Percentiles rank a stretch among this genome's conserved stretches.
Conservation (phyloP, 2,329 filamentous ascomycete genomes). For the Emmonsia crescens region DNA sequence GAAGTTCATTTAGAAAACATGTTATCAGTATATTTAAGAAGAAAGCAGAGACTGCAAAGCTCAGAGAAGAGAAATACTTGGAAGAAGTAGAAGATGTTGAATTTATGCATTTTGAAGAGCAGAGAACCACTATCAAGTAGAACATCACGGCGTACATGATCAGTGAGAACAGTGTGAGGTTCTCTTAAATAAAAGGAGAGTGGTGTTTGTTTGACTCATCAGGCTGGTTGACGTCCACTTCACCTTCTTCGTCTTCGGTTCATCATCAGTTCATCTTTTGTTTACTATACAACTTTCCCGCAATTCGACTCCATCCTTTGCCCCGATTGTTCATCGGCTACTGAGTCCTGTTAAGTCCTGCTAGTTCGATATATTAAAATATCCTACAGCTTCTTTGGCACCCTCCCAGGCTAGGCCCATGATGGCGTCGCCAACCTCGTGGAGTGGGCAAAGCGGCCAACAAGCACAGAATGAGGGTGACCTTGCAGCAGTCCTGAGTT, state of each 20-base stretch:
- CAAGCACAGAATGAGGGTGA: constrained; percentile 19
- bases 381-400: background rate
- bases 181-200: too few relatives aligned
- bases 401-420: background rate
- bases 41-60: too few relatives aligned
- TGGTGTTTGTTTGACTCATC: constrained; percentile 1
- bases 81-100: too few relatives aligned
- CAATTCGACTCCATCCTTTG: background rate
- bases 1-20: too few relatives aligned
- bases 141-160: too few relatives aligned
- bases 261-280: background rate
- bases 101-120: too few relatives aligned
- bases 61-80: too few relatives aligned
- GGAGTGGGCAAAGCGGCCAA: background rate
- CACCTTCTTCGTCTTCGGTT: background rate
- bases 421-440: background rate
- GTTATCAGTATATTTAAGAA: too few relatives aligned
- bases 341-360: background rate
- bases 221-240: background rate
- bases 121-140: too few relatives aligned
- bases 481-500: constrained; percentile 32
- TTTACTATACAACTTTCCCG: background rate
- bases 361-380: background rate
- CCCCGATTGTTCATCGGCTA: background rate
- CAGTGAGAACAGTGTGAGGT: too few relatives aligned